phyloP scores from a whole-genome alignment of 192 early-diverging fungal genomes.

The Mortierella alpina region DNA sequence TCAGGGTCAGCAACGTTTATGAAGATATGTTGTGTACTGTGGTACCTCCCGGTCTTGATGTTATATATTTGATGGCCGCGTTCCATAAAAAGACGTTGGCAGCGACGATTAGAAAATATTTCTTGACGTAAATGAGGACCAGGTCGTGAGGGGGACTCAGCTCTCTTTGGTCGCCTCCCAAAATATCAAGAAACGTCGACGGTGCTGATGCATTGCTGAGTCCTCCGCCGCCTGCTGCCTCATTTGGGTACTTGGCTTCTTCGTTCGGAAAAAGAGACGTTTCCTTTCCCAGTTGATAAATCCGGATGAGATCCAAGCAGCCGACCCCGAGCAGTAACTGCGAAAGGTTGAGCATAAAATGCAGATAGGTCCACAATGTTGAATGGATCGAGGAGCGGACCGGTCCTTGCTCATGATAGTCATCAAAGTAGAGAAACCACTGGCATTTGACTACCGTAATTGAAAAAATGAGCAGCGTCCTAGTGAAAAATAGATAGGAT shows the following conservation, averaged over 20 bases:
- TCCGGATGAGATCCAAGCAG: conserved; percentile 55
- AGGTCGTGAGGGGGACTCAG: neutral
- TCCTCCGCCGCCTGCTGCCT: neutral
- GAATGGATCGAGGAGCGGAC: conserved; percentile 28
- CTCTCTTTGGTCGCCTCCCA: too few species aligned
- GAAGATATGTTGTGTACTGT: neutral
- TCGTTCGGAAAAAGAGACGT: neutral
- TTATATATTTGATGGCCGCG: conserved; percentile 36
- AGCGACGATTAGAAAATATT: conserved; percentile 37
- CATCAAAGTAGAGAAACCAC: conserved; percentile 66
- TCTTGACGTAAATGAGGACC: conserved; percentile 23
- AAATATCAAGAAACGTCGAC: too few species aligned
- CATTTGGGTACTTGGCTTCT: conserved; percentile 3
- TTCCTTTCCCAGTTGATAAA: conserved; percentile 19
- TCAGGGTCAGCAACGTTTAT: neutral
- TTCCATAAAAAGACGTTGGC: conserved; percentile 45
- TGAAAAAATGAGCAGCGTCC: conserved; percentile 54
- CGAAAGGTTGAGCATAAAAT: conserved; percentile 62
- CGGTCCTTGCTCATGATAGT: conserved; percentile 57
- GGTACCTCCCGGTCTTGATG: conserved; percentile 32
- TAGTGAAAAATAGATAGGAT: conserved; percentile 9
- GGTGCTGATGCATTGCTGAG: too few species aligned
- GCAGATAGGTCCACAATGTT: conserved; percentile 58
- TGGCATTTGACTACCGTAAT: conserved; percentile 58
- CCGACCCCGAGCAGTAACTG: conserved; percentile 62